A percentile compares a stretch with the other conserved stretches of the same genome.
Conservation (phyloP, 2,329 filamentous ascomycete genomes). For the Lojkania enalia region DNA sequence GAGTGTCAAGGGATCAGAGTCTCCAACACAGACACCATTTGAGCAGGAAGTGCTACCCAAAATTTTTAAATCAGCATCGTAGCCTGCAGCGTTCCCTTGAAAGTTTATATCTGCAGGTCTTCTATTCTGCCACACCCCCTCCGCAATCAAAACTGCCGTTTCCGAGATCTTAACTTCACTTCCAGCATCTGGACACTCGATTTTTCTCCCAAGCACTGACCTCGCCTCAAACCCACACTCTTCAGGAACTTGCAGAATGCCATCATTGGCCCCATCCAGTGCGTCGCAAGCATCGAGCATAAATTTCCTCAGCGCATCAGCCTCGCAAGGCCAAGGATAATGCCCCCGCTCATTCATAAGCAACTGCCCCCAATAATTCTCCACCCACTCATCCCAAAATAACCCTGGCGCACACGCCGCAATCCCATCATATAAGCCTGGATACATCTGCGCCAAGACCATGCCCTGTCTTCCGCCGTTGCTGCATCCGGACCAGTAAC, state of each 20-base stretch:
- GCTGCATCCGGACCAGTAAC: conserved; percentile 38
- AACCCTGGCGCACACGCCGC: conserved; percentile 33
- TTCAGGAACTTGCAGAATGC: conserved; percentile 24
- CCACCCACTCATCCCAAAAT: conserved; percentile 19
- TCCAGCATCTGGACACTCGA: conserved; percentile 9
- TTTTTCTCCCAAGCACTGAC: conserved; percentile 16
- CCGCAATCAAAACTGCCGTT: background rate
- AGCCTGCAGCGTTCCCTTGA: background rate
- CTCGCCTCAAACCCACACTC: conserved; percentile 26
- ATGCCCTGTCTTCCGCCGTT: conserved; percentile 37
- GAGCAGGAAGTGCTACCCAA: background rate
- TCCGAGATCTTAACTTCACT: background rate
- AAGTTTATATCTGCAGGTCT: background rate
- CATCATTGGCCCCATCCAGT: conserved; percentile 39
- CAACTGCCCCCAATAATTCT: conserved; percentile 25
- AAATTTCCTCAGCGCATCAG: conserved; percentile 20
- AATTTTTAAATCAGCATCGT: background rate
- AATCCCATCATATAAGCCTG: conserved; percentile 34
- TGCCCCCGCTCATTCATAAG: conserved; percentile 30
- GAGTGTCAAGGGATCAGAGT: background rate
- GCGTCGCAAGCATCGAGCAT: conserved; percentile 26
- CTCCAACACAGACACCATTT: conserved; percentile 1
- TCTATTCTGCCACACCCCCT: background rate
- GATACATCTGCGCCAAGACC: conserved; percentile 36
- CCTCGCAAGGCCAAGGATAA: conserved; percentile 21